A percentile compares a stretch with the other conserved stretches of the same genome.
Evolutionary conservation across 1,284 basidiomycete genomes (phyloP).

Genomic region (Leccinum pachyderme): DNA sequence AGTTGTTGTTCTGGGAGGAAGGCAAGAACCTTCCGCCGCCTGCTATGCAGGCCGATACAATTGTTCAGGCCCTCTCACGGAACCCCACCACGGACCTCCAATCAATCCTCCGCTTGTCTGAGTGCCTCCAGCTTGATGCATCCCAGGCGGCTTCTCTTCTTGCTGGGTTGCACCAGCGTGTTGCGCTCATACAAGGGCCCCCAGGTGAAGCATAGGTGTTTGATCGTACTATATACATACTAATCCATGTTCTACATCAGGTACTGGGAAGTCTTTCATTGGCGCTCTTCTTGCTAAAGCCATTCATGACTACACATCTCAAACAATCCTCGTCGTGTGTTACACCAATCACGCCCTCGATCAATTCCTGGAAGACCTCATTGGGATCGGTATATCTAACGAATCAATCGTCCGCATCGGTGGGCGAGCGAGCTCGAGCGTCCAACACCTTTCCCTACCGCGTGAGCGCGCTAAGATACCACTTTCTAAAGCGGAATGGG

Average conservation of each 20-base stretch:
- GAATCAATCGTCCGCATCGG: slow-evolving; percentile 53
- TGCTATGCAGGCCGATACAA: neutral
- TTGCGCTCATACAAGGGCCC: slow-evolving; percentile 65
- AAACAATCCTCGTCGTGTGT: slow-evolving; percentile 60
- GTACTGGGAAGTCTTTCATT: slow-evolving; percentile 70
- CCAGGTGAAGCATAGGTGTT: slow-evolving; percentile 45
- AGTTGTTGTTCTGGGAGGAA: slow-evolving; percentile 50
- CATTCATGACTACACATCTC: slow-evolving; percentile 45
- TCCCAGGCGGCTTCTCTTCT: slow-evolving; percentile 53
- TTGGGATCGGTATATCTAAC: slow-evolving; percentile 53
- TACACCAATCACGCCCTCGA: slow-evolving; percentile 71
- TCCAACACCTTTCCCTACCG: slow-evolving; percentile 43
- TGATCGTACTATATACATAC: neutral
- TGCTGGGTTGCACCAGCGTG: slow-evolving; percentile 48
- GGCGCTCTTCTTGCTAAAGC: slow-evolving; percentile 60
- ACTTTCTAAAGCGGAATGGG: slow-evolving; percentile 37
- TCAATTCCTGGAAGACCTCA: slow-evolving; percentile 59
- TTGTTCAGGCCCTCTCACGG: slow-evolving; percentile 31
- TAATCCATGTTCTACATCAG: slow-evolving; percentile 32
- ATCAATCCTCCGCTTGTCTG: slow-evolving; percentile 33
- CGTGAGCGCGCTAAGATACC: slow-evolving; percentile 21
- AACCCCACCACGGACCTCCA: slow-evolving; percentile 43
- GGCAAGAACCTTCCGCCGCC: slow-evolving; percentile 1
- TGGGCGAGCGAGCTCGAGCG: slow-evolving; percentile 48
- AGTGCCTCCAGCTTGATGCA: slow-evolving; percentile 45